Evolutionary conservation across 2,329 filamentous ascomycete species (phyloP).

Genomic region (Aaosphaeria arxii): DNA sequence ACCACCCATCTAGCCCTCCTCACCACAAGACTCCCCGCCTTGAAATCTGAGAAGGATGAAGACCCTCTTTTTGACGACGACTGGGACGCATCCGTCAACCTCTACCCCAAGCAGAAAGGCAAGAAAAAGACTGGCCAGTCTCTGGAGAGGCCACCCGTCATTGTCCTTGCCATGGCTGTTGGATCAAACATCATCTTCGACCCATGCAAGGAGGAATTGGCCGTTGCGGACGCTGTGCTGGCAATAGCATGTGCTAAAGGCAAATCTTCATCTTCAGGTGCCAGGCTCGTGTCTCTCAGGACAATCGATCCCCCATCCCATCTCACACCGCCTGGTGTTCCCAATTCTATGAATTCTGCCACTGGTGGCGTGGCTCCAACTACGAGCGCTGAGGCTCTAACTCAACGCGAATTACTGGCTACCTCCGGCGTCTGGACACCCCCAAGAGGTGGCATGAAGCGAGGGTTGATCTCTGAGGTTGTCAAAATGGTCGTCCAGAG

Average conservation of each 20-base stretch:
- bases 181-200: slow-evolving; percentile 92
- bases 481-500: slow-evolving; percentile 72
- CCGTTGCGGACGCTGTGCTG: slow-evolving; percentile 84
- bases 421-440: slow-evolving; percentile 76
- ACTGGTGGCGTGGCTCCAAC: slow-evolving; percentile 40
- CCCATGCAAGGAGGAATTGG: slow-evolving; percentile 84
- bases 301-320: slow-evolving; percentile 51
- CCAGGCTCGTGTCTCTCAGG: slow-evolving; percentile 44
- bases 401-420: slow-evolving; percentile 56
- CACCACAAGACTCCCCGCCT: slow-evolving; percentile 75
- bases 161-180: slow-evolving; percentile 83
- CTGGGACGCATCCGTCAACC: slow-evolving; percentile 77
- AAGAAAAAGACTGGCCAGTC: slow-evolving; percentile 22
- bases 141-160: slow-evolving; percentile 70
- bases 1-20: slow-evolving; percentile 92
- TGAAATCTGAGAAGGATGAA: slow-evolving; percentile 89
- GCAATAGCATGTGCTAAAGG: slow-evolving; percentile 70
- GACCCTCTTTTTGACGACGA: slow-evolving; percentile 98
- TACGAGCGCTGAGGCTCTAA: slow-evolving; percentile 40
- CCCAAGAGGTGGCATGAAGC: slow-evolving; percentile 77
- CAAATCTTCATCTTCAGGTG: slow-evolving; percentile 14
- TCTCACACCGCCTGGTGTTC: slow-evolving; percentile 47
- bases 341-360: slow-evolving; percentile 45
- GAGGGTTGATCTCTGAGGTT: slow-evolving; percentile 68
- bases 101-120: slow-evolving; percentile 60